Evolutionary conservation across 176 grass and related monocot species (phyloP).

Genomic region (Oryza australiensis): DNA sequence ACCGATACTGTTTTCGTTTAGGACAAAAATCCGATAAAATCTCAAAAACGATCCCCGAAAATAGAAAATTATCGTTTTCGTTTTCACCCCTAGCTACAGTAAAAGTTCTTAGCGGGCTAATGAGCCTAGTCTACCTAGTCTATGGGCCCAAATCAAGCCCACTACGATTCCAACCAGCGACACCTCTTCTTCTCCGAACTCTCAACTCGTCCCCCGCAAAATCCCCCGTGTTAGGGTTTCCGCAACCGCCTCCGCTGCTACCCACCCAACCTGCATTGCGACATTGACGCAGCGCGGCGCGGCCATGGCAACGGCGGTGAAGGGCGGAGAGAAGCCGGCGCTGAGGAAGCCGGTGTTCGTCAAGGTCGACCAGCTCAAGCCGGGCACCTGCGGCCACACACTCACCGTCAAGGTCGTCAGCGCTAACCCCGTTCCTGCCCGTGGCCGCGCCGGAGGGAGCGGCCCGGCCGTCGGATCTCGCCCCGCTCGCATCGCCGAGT

Average conservation of each 20-base stretch:
- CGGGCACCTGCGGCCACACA: constrained; percentile 17
- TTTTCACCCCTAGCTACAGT: too few species aligned
- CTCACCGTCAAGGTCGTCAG: constrained; percentile 35
- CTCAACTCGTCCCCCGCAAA: not conserved
- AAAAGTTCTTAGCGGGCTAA: not conserved
- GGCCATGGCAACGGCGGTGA: constrained; percentile 22
- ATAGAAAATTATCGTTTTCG: too few species aligned
- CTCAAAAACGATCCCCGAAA: too few species aligned
- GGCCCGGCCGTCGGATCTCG: not conserved
- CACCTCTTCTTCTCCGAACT: not conserved
- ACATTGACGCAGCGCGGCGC: not conserved
- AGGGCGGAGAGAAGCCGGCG: constrained; percentile 21
- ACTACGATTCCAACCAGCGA: not conserved
- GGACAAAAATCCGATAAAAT: too few species aligned
- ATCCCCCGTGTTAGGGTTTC: constrained; percentile 1
- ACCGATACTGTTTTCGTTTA: too few species aligned
- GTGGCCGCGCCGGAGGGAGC: not conserved
- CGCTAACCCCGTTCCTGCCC: constrained; percentile 5
- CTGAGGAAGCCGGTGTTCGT: constrained; percentile 34
- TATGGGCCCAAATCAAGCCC: not conserved
- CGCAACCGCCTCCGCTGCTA: not conserved
- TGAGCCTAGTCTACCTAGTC: not conserved
- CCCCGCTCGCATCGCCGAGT: constrained; percentile 14
- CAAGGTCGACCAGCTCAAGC: constrained; percentile 33
- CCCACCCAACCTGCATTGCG: not conserved